Conservation (phyloP, 2,329 filamentous ascomycete species). For the Bipolaris sorokiniana region DNA sequence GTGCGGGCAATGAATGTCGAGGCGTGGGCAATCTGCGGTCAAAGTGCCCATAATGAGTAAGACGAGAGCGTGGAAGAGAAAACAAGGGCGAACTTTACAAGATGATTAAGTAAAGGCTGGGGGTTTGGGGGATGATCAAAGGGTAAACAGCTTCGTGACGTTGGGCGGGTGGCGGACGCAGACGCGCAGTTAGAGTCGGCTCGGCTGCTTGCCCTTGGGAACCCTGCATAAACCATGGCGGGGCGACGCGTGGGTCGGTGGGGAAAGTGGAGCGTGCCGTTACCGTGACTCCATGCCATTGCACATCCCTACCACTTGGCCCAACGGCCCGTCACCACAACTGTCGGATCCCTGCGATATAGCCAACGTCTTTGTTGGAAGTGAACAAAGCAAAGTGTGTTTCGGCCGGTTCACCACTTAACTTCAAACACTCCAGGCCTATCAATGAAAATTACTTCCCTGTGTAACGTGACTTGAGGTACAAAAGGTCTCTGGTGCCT, state of each 20-base stretch:
- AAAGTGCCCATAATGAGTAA: slow-evolving; percentile 46
- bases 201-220: slow-evolving; percentile 2
- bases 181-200: slow-evolving; percentile 5
- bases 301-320: background rate
- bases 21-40: slow-evolving; percentile 46
- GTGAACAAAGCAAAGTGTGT: background rate
- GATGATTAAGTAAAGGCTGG: background rate
- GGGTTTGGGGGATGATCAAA: background rate
- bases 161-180: slow-evolving; percentile 9
- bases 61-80: background rate
- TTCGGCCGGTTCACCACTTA: background rate
- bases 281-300: slow-evolving; percentile 1
- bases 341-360: background rate
- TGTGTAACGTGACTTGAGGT: background rate
- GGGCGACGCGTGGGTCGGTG: slow-evolving; percentile 37
- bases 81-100: background rate
- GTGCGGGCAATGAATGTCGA: slow-evolving; percentile 49
- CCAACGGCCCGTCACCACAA: background rate
- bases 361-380: background rate
- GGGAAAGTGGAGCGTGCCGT: slow-evolving; percentile 5
- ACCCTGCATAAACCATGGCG: slow-evolving; percentile 24
- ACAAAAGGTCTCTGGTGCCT: background rate
- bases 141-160: background rate
- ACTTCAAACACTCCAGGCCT: background rate
- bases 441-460: background rate